Conservation (phyloP, 805 yeast genomes). For the Metschnikowia amazonensis region DNA sequence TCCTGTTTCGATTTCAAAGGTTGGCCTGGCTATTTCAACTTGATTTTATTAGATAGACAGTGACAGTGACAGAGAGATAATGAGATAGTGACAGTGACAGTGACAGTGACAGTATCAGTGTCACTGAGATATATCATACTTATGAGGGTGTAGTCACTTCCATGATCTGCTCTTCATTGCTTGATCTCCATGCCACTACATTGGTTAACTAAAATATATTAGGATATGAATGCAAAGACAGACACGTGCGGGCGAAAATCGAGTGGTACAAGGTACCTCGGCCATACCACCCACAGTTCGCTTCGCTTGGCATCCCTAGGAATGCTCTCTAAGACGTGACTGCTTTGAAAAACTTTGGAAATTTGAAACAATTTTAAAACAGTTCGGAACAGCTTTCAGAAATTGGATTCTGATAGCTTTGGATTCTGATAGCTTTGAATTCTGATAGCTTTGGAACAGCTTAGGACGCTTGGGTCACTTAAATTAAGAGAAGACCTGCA, state of each 20-base stretch:
- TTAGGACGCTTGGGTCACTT: conserved; percentile 3
- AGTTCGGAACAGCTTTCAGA: background rate
- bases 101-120: no score
- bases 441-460: background rate
- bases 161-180: no score
- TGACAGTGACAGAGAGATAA: no score
- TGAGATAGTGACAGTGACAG: no score
- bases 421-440: no score
- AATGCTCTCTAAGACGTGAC: background rate
- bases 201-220: background rate
- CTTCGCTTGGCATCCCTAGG: background rate
- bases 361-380: background rate
- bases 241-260: background rate
- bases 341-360: background rate
- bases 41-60: no score
- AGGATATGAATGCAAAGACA: background rate
- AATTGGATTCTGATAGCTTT: no score
- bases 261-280: background rate
- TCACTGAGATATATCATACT: no score
- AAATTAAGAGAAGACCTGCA: conserved; percentile 46
- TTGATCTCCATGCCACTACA: no score
- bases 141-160: no score
- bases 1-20: no score
- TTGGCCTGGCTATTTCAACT: no score
- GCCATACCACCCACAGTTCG: background rate